These are phyloP conservation scores for Cadophora gregata DNA, from an alignment of 2,329 filamentous ascomycete genomes.

Conservation along the genomic window DNA sequence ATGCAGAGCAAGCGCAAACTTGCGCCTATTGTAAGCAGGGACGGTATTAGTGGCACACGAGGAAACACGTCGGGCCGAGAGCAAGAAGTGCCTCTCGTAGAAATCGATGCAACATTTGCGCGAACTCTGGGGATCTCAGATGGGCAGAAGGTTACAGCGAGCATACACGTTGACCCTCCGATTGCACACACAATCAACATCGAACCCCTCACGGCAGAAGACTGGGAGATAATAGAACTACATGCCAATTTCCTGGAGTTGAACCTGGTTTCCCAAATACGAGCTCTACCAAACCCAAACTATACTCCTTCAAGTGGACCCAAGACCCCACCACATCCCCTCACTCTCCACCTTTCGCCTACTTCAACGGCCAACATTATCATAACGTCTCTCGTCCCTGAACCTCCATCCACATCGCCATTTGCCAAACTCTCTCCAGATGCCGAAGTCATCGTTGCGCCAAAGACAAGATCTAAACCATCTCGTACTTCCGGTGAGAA, in stretches of 20 bases:
- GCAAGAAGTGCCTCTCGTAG: constrained; percentile 78
- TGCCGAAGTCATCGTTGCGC: constrained; percentile 95
- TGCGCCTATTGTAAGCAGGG: constrained; percentile 73
- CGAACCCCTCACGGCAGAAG: constrained; percentile 90
- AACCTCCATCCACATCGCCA: constrained; percentile 67
- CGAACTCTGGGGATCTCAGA: constrained; percentile 77
- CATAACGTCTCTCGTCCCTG: constrained; percentile 81
- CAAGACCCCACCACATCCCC: constrained; percentile 69
- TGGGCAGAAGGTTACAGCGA: constrained; percentile 75
- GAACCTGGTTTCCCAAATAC: constrained; percentile 90
- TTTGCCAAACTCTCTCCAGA: constrained; percentile 95
- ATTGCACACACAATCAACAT: constrained; percentile 95
- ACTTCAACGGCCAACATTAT: constrained; percentile 94
- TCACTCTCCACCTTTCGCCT: constrained; percentile 92
- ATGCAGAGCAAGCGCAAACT: constrained; percentile 92
- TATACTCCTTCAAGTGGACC: constrained; percentile 60
- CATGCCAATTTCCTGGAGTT: constrained; percentile 95
- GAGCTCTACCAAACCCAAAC: constrained; percentile 86
- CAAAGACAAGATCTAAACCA: constrained; percentile 80
- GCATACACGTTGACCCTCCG: constrained; percentile 87
- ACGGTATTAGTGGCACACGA: constrained; percentile 69
- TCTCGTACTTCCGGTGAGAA: constrained; percentile 73
- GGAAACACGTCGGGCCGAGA: constrained; percentile 66
- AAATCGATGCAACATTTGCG: constrained; percentile 87
- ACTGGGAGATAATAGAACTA: constrained; percentile 99